Evolutionary conservation across 176 grass and related monocot species (phyloP).

Genomic region (Saccharum officinarum): DNA sequence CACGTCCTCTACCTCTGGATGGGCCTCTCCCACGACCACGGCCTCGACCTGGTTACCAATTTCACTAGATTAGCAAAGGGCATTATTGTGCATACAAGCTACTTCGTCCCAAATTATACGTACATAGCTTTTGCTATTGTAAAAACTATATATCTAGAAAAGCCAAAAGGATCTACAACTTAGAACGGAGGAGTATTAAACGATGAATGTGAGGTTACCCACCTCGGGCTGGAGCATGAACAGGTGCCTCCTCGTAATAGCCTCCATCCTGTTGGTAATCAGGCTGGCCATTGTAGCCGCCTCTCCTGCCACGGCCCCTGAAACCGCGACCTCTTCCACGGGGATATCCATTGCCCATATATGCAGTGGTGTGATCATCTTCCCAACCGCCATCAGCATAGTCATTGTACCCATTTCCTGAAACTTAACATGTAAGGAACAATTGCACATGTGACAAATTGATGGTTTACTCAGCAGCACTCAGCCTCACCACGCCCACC

Average conservation of each 20-base stretch:
- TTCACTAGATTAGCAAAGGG: neutral
- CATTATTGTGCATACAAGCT: neutral
- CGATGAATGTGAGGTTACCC: neutral
- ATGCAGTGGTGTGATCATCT: constrained; percentile 47
- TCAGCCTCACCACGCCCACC: constrained; percentile 47
- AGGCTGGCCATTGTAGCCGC: constrained; percentile 45
- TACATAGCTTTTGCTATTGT: too few species aligned
- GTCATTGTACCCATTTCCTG: constrained; percentile 62
- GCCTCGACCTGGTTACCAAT: too few species aligned
- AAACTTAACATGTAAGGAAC: constrained; percentile 31
- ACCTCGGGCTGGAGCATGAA: constrained; percentile 60
- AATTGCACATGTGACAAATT: neutral
- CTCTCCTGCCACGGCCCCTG: constrained; percentile 59
- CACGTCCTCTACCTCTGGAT: too few species aligned
- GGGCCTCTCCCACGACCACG: too few species aligned
- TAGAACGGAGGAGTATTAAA: neutral
- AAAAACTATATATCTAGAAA: neutral
- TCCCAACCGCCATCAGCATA: constrained; percentile 60
- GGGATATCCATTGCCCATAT: constrained; percentile 51
- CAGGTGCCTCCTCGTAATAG: constrained; percentile 65
- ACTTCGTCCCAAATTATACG: neutral
- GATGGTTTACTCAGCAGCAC: constrained; percentile 8
- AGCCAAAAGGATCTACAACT: neutral
- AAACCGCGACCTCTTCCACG: constrained; percentile 66
- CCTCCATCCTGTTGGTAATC: constrained; percentile 82